Conservation (phyloP, 2,329 filamentous ascomycete genomes). For the Colletotrichum simmondsii region DNA sequence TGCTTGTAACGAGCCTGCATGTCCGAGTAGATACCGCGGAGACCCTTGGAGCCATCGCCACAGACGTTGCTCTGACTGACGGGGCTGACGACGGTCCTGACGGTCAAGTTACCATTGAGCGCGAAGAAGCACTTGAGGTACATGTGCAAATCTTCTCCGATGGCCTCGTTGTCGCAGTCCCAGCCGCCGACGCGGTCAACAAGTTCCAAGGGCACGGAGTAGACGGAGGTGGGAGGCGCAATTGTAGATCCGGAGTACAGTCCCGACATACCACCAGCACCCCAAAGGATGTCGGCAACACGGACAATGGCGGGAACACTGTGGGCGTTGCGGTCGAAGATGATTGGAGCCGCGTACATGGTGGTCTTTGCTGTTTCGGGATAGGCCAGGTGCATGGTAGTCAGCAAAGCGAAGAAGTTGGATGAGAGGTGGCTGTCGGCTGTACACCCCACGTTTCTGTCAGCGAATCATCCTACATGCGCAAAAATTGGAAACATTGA, state of each 20-base stretch:
- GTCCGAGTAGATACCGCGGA: constrained; percentile 66
- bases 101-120: constrained; percentile 75
- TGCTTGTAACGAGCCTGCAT: constrained; percentile 76
- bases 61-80: constrained; percentile 80
- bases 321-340: constrained; percentile 80
- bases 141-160: constrained; percentile 83
- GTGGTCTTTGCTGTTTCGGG: constrained; percentile 71
- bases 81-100: constrained; percentile 72
- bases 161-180: constrained; percentile 77
- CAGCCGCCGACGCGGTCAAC: constrained; percentile 77
- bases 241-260: constrained; percentile 72
- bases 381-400: constrained; percentile 69
- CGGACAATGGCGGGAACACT: constrained; percentile 74
- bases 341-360: constrained; percentile 76
- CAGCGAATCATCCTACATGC: constrained; percentile 40
- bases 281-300: constrained; percentile 79
- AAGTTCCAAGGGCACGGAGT: constrained; percentile 74
- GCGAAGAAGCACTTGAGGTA: constrained; percentile 83
- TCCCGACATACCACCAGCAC: constrained; percentile 76
- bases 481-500: constrained; percentile 34
- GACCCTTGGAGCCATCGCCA: constrained; percentile 63
- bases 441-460: constrained; percentile 48
- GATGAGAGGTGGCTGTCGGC: constrained; percentile 77
- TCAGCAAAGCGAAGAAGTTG: constrained; percentile 74
- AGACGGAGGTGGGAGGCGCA: constrained; percentile 78